A percentile compares a stretch with the other conserved stretches of the same genome.
Evolutionary conservation across 2,329 filamentous ascomycete genomes (phyloP).

Genomic region (Sclerotinia glacialis): DNA sequence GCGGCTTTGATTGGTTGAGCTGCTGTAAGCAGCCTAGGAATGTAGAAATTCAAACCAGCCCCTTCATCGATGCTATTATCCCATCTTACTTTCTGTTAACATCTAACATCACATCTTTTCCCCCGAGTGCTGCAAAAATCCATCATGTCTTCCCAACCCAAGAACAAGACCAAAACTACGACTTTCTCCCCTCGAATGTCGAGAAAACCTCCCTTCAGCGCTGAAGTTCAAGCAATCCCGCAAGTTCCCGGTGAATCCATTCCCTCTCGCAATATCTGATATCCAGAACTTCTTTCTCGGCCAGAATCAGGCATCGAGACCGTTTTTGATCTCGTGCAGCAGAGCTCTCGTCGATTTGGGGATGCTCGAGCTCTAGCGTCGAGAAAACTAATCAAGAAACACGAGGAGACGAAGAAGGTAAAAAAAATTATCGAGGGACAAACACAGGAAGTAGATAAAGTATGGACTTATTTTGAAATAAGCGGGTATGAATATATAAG

Average conservation of each 20-base stretch:
- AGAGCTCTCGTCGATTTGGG: slow-evolving; percentile 62
- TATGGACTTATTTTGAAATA: slow-evolving; percentile 86
- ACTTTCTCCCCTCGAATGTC: slow-evolving; percentile 25
- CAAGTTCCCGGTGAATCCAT: slow-evolving; percentile 63
- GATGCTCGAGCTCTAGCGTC: slow-evolving; percentile 66
- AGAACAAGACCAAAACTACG: background rate
- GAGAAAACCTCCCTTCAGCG: slow-evolving; percentile 54
- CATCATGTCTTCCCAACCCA: slow-evolving; percentile 12
- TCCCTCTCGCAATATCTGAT: slow-evolving; percentile 55
- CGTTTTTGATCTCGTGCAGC: slow-evolving; percentile 70
- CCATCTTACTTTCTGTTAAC: background rate
- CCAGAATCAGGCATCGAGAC: slow-evolving; percentile 53
- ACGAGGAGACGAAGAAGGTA: slow-evolving; percentile 82
- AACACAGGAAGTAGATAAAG: slow-evolving; percentile 77
- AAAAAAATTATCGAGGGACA: slow-evolving; percentile 83
- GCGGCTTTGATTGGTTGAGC: background rate
- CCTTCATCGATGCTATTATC: background rate
- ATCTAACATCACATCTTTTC: background rate
- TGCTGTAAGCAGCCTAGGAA: background rate
- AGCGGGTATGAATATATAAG: slow-evolving; percentile 73
- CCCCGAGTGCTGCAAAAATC: background rate
- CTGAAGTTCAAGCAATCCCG: slow-evolving; percentile 55
- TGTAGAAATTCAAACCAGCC: background rate
- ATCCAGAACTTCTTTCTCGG: slow-evolving; percentile 45
- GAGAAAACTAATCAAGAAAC: slow-evolving; percentile 70